Evolutionary conservation across 225 moss, liverwort and hornwort species (phyloP), one percentile per base, ranked within the genome.

Genomic region (Polytrichum formosum): DNA sequence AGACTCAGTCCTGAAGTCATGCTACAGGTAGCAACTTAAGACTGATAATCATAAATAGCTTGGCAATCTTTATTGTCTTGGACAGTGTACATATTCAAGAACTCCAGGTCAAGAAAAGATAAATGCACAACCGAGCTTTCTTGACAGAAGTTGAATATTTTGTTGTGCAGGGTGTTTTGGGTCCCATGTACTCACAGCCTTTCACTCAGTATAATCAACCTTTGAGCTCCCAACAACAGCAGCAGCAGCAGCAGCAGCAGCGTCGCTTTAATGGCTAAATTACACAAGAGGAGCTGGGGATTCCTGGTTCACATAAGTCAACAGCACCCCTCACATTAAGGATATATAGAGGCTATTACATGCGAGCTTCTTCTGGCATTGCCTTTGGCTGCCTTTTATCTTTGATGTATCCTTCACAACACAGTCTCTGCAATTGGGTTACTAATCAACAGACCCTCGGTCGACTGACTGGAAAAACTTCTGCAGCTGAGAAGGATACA

Each of bases 141-240:
- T 16, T 46, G 46, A 46, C 16, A 46, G 46, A 46, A 16, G 13
- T 16, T 46, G 46, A 0, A 46, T 46, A 4, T 46, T 70, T 74
- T n/a, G 7, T 66, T 83, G 13, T 46, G 77, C 87, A 96, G 98
- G 91, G 91, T 72, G 74, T 90, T 6, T 82, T 98, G 90, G 94
- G 92, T 18, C 90, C 92, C 10, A 76, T 99, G 73, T 94, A 91
- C 70, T 85, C 94, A 3, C 94, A 94, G 80, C 94, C 94, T 37
- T 94, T 99, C 72, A 94, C 98, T 17, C 98, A 99, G 73, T 99
- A 90, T 46, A 87, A 85, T 33, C 94, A 91, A 74, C 88, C 94
- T 62, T 72, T 86, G 27, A 86, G 78, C 67, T 85, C 88, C 71
- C 91, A 89, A 68, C 84, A 80, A 33, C 92, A 92, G 76, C 92